These are phyloP conservation scores for Candida germanica DNA, from an alignment of 805 yeast species.

Conservation along the genomic window DNA sequence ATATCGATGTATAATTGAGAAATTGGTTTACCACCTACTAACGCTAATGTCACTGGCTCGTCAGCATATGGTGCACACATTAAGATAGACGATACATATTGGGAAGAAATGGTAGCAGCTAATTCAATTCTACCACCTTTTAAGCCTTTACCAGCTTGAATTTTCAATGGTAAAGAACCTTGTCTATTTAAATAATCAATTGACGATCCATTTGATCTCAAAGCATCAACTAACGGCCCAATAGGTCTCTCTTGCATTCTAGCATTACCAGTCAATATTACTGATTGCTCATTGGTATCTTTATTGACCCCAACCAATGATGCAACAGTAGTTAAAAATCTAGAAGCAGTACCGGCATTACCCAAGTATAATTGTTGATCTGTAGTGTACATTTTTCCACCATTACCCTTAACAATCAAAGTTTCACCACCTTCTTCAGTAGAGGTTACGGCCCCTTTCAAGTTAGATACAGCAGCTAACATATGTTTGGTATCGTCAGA, in stretches of 20 bases:
- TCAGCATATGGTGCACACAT: conserved; percentile 98
- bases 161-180: conserved; percentile 84
- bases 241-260: conserved; percentile 98
- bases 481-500: conserved; percentile 96
- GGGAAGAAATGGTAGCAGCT: conserved; percentile 95
- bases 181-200: conserved; percentile 67
- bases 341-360: conserved; percentile 97
- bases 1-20: conserved; percentile 94
- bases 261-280: conserved; percentile 85
- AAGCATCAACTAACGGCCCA: conserved; percentile 92
- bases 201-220: conserved; percentile 72
- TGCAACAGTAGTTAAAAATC: conserved; percentile 91
- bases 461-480: conserved; percentile 78
- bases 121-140: conserved; percentile 90
- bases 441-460: conserved; percentile 77
- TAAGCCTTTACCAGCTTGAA: conserved; percentile 66
- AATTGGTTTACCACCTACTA: conserved; percentile 96
- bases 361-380: conserved; percentile 78
- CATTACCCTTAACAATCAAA: conserved; percentile 77
- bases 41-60: conserved; percentile 78
- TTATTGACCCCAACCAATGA: conserved; percentile 60
- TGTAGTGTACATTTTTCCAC: conserved; percentile 69
- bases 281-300: conserved; percentile 28
- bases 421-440: conserved; percentile 92
- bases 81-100: conserved; percentile 90